These are phyloP conservation scores for Trebouxia sp. DNA, from an alignment of 139 green algal genomes.

Conservation along the genomic window DNA sequence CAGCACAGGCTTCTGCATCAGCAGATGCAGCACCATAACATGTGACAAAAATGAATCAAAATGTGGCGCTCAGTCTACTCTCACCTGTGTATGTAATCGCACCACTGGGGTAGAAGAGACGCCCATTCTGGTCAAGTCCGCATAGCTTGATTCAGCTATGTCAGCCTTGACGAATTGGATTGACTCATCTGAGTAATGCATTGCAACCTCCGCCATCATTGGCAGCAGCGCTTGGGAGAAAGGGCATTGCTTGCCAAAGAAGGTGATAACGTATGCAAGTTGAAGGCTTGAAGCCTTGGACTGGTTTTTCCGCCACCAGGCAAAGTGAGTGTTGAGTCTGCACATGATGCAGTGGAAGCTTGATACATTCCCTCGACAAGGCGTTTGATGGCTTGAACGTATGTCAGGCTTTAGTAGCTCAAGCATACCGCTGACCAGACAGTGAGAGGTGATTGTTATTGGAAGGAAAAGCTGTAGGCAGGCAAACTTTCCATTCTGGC, in stretches of 20 bases:
- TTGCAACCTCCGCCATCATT: neutral
- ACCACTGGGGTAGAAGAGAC: neutral
- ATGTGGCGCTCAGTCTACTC: too few species aligned
- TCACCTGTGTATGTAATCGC: neutral
- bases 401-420: too few species aligned
- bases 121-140: constrained; percentile 7
- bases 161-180: neutral
- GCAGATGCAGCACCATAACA: too few species aligned
- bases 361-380: too few species aligned
- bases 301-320: constrained; percentile 9
- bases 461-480: neutral
- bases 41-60: too few species aligned
- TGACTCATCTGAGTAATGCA: neutral
- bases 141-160: neutral
- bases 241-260: neutral
- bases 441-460: neutral
- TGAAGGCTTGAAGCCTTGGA: neutral
- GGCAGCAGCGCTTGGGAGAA: neutral
- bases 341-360: neutral
- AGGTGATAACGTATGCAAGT: neutral
- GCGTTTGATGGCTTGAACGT: neutral
- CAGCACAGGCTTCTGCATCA: too few species aligned
- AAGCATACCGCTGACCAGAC: neutral
- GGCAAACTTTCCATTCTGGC: too few species aligned
- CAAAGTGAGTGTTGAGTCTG: neutral